phyloP scores from a whole-genome alignment of 2,329 filamentous ascomycete genomes.

The Ophiocordyceps australis region DNA sequence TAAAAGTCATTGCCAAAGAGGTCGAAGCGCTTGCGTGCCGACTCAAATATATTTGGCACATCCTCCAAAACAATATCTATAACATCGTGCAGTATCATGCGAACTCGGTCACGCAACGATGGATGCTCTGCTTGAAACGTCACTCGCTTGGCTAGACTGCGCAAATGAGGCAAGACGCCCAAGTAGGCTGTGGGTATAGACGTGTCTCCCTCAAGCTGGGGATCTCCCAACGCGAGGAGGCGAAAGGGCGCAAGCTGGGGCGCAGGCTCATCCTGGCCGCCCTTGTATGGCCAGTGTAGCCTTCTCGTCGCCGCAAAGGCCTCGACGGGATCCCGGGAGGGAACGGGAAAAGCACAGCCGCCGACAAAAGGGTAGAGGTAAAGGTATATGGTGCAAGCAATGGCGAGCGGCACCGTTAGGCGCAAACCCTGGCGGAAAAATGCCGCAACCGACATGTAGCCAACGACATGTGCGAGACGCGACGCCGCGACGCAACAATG shows the following conservation, averaged over 20 bases:
- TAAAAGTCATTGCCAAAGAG: slow-evolving; percentile 90
- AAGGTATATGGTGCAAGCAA: slow-evolving; percentile 57
- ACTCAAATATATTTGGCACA: slow-evolving; percentile 45
- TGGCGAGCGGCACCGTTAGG: slow-evolving; percentile 39
- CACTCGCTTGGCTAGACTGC: slow-evolving; percentile 24
- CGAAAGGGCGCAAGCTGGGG: slow-evolving; percentile 52
- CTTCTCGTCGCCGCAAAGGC: slow-evolving; percentile 18
- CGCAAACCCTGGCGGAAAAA: slow-evolving; percentile 38
- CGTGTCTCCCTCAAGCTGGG: slow-evolving; percentile 83
- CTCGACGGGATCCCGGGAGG: slow-evolving; percentile 14
- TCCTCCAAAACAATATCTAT: slow-evolving; percentile 49
- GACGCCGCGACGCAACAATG: too few relatives aligned
- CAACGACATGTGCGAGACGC: slow-evolving; percentile 13
- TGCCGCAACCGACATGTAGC: slow-evolving; percentile 33
- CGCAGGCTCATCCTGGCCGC: slow-evolving; percentile 5
- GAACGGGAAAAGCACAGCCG: slow-evolving; percentile 61
- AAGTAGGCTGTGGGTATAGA: slow-evolving; percentile 48
- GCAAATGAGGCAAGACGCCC: slow-evolving; percentile 33
- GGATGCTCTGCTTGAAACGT: slow-evolving; percentile 25
- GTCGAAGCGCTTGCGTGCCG: slow-evolving; percentile 64
- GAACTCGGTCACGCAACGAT: slow-evolving; percentile 31
- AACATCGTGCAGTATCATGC: slow-evolving; percentile 35
- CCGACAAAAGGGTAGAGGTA: slow-evolving; percentile 76
- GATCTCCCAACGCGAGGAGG: slow-evolving; percentile 75
- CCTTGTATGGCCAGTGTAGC: slow-evolving; percentile 21